Base-by-base conservation (phyloP, 1,284 basidiomycete species). In the Pascua guehoae region DNA sequence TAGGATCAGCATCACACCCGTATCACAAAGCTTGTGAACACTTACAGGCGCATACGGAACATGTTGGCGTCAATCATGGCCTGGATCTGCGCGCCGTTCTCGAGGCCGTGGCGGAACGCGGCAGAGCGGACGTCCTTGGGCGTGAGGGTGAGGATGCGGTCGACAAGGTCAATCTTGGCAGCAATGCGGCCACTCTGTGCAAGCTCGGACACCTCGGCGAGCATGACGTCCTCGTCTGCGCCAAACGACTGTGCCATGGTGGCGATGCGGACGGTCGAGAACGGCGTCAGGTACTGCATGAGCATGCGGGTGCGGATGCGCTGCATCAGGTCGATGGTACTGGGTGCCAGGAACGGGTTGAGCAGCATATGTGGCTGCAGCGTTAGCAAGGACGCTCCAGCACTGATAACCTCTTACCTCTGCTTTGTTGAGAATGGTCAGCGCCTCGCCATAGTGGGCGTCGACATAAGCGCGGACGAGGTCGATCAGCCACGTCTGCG, bases 241-340 rank as follows among this genome's bases (percentile, higher is more conserved):
- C 61, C 64, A 42, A 74, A 72, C 5, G 71, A 66, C n/a, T 51
- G 24, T 0, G 66, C 67, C 74, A 75, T 75, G 5, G 59, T 61
- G 4, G 53, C 54, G 41, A 75, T 57, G 36, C 65, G 57, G 24
- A 75, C 66, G 0, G 65, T 56, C 0, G 69, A 65, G 60, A 72
- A 75, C 0, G 74, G 74, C 37, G 60, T 47, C 41, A 72, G 63
- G 58, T 74, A 75, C 61, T 74, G 74, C n/a, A 69, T 57, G 47
- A 74, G 61, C 9, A 68, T 62, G 36, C 66, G 58, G 7, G 61
- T 68, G 50, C 65, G 60, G 49, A 75, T 72, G n/a, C 63, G 46
- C 11, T 41, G 14, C 18, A 68, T 41, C 24, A 73, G 62, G 8
- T 37, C 53, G 2, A 37, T 12, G 1, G 65, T 48, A 47, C 69